Evolutionary conservation across 495 filamentous ascomycete genomes (phyloP), one percentile per base, ranked within the genome.

Genomic region (Trichoderma asperelloides): DNA sequence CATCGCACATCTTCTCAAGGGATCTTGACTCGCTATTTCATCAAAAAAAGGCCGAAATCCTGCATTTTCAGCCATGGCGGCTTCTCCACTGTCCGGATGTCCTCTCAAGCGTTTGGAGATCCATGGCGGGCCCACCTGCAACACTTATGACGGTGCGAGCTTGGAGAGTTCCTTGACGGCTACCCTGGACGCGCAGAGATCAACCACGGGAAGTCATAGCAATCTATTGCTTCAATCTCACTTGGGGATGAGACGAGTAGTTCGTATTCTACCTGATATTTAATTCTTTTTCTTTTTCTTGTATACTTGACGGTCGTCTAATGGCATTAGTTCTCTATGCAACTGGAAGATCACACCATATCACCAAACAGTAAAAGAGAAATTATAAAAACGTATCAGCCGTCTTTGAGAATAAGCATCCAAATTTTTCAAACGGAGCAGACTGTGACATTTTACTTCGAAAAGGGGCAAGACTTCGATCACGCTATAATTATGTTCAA

Each of bases 61-160:
- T 23, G n/a, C n/a, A 15, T 18, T 51, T 60, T 25, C 4, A 12
- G 55, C 55, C 62, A 64, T 64, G 62, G 7, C 33, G 2, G 21
- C 9, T 8, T 5, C 30, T 0, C 33, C 33, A 43, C 33, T 64
- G 1, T 64, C 62, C 4, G 62, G 62, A 43, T 64, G 62, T 27
- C 33, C 62, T 25, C 62, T 64, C 30, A 18, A n/a, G 33, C 30
- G 30, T 11, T 27, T 64, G 33, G 62, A 64, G 62, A 43, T 64
- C 40, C 62, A 37, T 33, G 15, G 30, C 25, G 33, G 33, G n/a
- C 41, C 62, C n/a, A 39, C 33, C 11, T 13, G 4, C 2, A 64
- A 6, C n/a, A 11, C 40, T 2, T 64, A 64, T 27, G 62, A 64
- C 11, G 55, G 25, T 27, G 25, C 25, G 8, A 18, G 13, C 23